Conservation (phyloP, 352 stramenopile species). For the Phytophthora sansomeana region DNA sequence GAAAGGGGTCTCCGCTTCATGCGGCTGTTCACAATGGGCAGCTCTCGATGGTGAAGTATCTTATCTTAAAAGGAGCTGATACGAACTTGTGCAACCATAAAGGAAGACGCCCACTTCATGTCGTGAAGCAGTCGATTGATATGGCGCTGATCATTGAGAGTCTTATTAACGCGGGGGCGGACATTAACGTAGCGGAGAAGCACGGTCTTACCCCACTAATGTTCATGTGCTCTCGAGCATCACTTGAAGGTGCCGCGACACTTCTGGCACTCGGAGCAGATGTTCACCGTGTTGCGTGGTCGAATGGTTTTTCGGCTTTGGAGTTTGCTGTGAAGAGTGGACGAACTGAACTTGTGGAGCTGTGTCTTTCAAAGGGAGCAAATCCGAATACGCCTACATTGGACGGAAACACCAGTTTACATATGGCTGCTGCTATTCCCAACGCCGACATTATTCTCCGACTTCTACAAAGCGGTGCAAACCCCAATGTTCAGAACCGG, state of each 20-base stretch:
- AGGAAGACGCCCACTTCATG: constrained; percentile 71
- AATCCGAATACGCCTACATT: constrained; percentile 70
- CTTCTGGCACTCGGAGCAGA: constrained; percentile 78
- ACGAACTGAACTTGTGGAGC: constrained; percentile 61
- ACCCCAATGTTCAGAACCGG: constrained; percentile 70
- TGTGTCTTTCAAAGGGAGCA: constrained; percentile 73
- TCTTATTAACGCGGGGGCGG: constrained; percentile 61
- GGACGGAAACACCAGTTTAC: constrained; percentile 77
- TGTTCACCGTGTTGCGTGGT: constrained; percentile 72
- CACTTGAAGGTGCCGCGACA: constrained; percentile 73
- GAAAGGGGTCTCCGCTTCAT: constrained; percentile 67
- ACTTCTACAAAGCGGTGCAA: constrained; percentile 62
- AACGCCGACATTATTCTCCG: constrained; percentile 60
- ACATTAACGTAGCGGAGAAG: constrained; percentile 68
- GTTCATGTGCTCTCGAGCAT: constrained; percentile 68
- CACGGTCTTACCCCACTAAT: constrained; percentile 83
- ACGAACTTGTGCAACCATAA: constrained; percentile 68
- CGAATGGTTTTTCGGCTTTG: constrained; percentile 75
- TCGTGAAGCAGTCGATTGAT: constrained; percentile 59
- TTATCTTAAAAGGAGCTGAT: constrained; percentile 58
- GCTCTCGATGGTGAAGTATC: constrained; percentile 66
- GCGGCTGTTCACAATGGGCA: constrained; percentile 70
- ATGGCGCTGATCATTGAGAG: constrained; percentile 75
- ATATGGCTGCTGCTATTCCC: constrained; percentile 59
- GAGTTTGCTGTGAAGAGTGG: constrained; percentile 60